These are phyloP conservation scores for Hymenoscyphus albidus DNA, from an alignment of 2,329 filamentous ascomycete genomes.

Conservation along the genomic window DNA sequence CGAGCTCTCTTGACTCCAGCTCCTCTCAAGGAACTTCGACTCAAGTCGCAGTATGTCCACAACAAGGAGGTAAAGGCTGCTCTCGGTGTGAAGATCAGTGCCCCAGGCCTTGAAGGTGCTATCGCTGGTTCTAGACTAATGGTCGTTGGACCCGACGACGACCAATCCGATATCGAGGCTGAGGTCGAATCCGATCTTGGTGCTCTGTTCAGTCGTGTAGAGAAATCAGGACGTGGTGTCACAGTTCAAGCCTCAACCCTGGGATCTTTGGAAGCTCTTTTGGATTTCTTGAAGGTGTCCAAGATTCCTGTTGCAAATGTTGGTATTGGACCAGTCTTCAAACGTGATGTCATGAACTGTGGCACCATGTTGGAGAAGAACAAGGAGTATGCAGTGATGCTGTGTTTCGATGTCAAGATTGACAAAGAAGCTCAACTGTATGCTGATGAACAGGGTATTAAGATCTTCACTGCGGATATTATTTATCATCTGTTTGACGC, in stretches of 20 bases:
- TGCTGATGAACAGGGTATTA: constrained; percentile 90
- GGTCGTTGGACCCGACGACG: constrained; percentile 90
- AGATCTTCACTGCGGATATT: constrained; percentile 97
- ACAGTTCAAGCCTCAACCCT: constrained; percentile 96
- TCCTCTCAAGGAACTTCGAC: constrained; percentile 85
- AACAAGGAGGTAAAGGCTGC: constrained; percentile 99
- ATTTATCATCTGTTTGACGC: constrained; percentile 98
- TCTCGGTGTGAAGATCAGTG: constrained; percentile 97
- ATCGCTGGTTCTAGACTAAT: constrained; percentile 94
- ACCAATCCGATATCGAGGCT: constrained; percentile 94
- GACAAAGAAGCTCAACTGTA: constrained; percentile 93
- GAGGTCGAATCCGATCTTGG: constrained; percentile 95
- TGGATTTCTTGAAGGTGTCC: constrained; percentile 91
- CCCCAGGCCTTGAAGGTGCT: constrained; percentile 89
- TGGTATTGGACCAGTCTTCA: constrained; percentile 94
- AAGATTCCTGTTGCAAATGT: constrained; percentile 99
- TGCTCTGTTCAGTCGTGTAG: constrained; percentile 84
- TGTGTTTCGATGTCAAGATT: constrained; percentile 99
- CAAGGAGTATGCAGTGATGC: constrained; percentile 96
- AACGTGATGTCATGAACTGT: constrained; percentile 94
- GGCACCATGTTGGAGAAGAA: constrained; percentile 95
- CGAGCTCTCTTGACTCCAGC: constrained; percentile 90
- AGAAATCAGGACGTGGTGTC: constrained; percentile 89
- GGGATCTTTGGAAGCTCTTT: constrained; percentile 89
- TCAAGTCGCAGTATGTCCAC: constrained; percentile 96